phyloP scores from a whole-genome alignment of 2,329 filamentous ascomycete species.

The Fusarium xylarioides region DNA sequence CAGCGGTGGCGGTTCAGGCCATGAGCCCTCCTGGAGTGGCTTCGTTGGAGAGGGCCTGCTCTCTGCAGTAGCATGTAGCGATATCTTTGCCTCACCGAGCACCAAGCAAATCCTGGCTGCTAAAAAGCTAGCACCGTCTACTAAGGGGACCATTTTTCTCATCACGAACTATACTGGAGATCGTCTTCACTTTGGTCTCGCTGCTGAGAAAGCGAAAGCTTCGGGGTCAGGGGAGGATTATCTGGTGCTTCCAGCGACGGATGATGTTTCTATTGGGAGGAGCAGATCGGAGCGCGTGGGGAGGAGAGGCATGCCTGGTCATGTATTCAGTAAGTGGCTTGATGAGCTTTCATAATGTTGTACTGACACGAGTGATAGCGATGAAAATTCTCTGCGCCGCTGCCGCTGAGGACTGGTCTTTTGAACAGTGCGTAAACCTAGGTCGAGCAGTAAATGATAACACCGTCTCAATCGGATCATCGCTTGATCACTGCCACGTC shows the following conservation, averaged over 20 bases:
- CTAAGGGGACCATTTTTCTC: background rate
- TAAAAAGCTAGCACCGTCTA: background rate
- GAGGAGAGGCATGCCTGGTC: background rate
- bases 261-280: background rate
- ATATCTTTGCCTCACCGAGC: background rate
- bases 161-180: fast-evolving
- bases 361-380: fast-evolving
- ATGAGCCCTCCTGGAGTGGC: background rate
- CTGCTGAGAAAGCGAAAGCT: background rate
- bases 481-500: background rate
- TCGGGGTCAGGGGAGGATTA: background rate
- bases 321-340: background rate
- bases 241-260: background rate
- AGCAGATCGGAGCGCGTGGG: background rate
- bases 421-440: fast-evolving
- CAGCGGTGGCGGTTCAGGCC: background rate
- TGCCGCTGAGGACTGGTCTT: background rate
- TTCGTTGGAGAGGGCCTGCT: fast-evolving
- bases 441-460: background rate
- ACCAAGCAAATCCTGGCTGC: background rate
- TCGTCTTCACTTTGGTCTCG: background rate
- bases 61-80: background rate
- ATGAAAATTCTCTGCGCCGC: background rate
- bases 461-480: background rate
- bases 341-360: fast-evolving